Conservation (phyloP, 495 filamentous ascomycete genomes). For the Aspergillus leporis region DNA sequence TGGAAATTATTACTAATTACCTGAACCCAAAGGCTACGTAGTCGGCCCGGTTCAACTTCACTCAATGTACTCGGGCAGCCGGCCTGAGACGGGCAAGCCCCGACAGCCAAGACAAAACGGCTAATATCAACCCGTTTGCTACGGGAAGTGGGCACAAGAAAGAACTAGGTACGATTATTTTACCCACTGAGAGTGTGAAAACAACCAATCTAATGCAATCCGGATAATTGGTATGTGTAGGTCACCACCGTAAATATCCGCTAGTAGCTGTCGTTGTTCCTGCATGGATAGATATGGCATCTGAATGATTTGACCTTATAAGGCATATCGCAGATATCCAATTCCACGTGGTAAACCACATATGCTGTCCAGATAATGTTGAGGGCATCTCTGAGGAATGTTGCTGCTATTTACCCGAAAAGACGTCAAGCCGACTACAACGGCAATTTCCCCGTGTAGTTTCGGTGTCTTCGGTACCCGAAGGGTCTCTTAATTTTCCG, state of each 20-base stretch:
- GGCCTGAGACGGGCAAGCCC: background rate
- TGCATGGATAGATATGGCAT: background rate
- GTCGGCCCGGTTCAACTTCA: background rate
- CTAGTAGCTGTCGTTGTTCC: background rate
- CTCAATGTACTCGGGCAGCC: constrained; percentile 1
- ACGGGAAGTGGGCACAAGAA: background rate
- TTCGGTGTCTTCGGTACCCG: background rate
- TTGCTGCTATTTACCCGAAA: background rate
- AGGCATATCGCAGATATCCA: background rate
- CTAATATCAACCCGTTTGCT: background rate
- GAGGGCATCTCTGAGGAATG: background rate
- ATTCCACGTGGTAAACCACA: background rate
- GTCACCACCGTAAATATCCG: background rate
- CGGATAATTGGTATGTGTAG: background rate
- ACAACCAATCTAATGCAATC: background rate
- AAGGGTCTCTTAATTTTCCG: constrained; percentile 12
- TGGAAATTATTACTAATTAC: background rate
- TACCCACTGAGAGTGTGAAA: background rate
- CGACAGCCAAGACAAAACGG: background rate
- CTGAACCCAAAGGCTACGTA: background rate
- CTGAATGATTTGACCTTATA: background rate
- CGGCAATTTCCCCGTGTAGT: background rate
- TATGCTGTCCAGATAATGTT: background rate
- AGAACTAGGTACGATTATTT: background rate
- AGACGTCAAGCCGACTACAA: background rate